Conservation (phyloP, 1,139 yeast genomes). For the Pichia sp. region DNA sequence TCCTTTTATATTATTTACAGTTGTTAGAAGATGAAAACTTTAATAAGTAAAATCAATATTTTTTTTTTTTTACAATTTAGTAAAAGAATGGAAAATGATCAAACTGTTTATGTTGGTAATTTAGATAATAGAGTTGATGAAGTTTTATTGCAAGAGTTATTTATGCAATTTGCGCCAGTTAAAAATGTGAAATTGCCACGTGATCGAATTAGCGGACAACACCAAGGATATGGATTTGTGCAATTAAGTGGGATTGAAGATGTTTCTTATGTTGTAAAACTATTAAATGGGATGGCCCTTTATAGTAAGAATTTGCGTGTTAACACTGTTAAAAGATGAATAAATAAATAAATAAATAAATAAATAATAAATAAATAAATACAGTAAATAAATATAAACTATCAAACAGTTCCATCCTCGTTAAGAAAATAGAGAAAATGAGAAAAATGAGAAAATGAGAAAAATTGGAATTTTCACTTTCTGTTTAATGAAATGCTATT, state of each 20-base stretch:
- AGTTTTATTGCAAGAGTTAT: slow-evolving; percentile 65
- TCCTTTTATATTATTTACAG: too few species aligned
- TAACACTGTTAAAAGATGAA: slow-evolving; percentile 38
- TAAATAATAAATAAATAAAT: too few species aligned
- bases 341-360: not conserved
- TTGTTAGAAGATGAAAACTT: not conserved
- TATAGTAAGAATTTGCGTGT: slow-evolving; percentile 62
- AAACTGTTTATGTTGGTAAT: slow-evolving; percentile 75
- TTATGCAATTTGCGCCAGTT: slow-evolving; percentile 82
- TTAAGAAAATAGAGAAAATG: too few species aligned
- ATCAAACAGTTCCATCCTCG: too few species aligned
- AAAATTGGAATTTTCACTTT: too few species aligned
- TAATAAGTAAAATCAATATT: too few species aligned
- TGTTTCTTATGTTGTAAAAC: slow-evolving; percentile 61
- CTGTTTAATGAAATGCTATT: too few species aligned
- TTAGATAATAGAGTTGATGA: slow-evolving; percentile 71
- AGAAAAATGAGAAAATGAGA: too few species aligned
- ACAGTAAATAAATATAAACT: too few species aligned
- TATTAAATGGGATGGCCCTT: slow-evolving; percentile 57
- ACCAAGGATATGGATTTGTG: slow-evolving; percentile 87
- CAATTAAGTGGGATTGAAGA: slow-evolving; percentile 59
- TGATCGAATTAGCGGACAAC: slow-evolving; percentile 63
- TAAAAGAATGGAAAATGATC: not conserved
- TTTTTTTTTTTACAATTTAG: too few species aligned
- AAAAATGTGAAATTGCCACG: slow-evolving; percentile 66